These are phyloP conservation scores for Lichtheimia hyalospora DNA, from an alignment of 371 early-diverging fungal genomes.

Conservation along the genomic window DNA sequence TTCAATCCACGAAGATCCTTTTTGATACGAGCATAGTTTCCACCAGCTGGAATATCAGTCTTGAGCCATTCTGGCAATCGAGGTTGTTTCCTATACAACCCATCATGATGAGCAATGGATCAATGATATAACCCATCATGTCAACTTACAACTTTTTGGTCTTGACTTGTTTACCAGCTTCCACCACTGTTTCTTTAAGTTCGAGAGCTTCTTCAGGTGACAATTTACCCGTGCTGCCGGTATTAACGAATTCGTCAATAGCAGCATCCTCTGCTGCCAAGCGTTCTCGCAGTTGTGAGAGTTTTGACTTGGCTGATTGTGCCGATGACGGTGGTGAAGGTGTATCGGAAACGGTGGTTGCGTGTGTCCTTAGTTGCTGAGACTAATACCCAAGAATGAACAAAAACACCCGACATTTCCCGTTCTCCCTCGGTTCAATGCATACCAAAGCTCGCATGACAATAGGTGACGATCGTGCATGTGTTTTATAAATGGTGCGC, in stretches of 20 bases:
- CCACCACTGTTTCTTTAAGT: slow-evolving; percentile 55
- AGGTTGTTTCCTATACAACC: slow-evolving; percentile 47
- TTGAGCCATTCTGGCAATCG: slow-evolving; percentile 94
- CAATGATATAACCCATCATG: neutral
- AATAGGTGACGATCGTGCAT: no score
- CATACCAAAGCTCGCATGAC: no score
- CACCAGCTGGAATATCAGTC: slow-evolving; percentile 88
- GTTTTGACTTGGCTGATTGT: slow-evolving; percentile 39
- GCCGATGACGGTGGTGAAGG: slow-evolving; percentile 22
- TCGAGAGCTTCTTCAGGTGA: slow-evolving; percentile 67
- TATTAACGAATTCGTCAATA: slow-evolving; percentile 70
- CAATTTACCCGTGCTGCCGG: slow-evolving; percentile 53
- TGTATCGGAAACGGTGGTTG: slow-evolving; percentile 28
- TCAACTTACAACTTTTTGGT: slow-evolving; percentile 47
- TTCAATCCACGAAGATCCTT: slow-evolving; percentile 89
- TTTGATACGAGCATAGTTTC: slow-evolving; percentile 81
- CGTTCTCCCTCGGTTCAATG: no score
- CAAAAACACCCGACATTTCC: no score
- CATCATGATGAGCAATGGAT: neutral
- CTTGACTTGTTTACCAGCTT: slow-evolving; percentile 42
- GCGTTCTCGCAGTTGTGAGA: slow-evolving; percentile 43
- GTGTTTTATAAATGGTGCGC: no score
- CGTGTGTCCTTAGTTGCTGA: slow-evolving; percentile 23
- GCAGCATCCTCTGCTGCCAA: slow-evolving; percentile 51
- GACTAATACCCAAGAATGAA: neutral